These are phyloP conservation scores for Pseudoneurospora amorphoporcata DNA, from an alignment of 495 filamentous ascomycete species.

Conservation along the genomic window DNA sequence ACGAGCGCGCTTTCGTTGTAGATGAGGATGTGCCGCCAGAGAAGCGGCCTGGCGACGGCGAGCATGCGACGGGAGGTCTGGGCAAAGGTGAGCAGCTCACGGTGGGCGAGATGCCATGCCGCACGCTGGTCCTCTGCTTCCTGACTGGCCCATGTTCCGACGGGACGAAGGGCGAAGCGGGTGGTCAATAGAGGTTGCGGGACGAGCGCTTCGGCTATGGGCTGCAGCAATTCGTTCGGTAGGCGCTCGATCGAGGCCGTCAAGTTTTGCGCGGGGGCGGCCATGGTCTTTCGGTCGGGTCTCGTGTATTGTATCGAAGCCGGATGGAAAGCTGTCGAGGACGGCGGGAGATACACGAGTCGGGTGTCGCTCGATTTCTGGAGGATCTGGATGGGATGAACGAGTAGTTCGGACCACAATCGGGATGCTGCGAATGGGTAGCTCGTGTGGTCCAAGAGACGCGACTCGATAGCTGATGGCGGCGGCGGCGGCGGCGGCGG, in stretches of 20 bases:
- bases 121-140: slow-evolving; percentile 22
- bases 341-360: background rate
- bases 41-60: slow-evolving; percentile 19
- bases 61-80: slow-evolving; percentile 23
- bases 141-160: slow-evolving; percentile 24
- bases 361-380: background rate
- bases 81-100: slow-evolving; percentile 16
- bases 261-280: background rate
- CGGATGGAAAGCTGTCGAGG: background rate
- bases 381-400: background rate
- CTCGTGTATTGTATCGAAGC: background rate
- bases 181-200: slow-evolving; percentile 18
- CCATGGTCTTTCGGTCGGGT: background rate
- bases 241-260: slow-evolving; percentile 13
- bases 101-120: slow-evolving; percentile 16
- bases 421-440: background rate
- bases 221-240: slow-evolving; percentile 20
- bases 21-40: slow-evolving; percentile 24
- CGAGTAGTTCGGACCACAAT: background rate
- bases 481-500: background rate
- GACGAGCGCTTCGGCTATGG: slow-evolving; percentile 19
- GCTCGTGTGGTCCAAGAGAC: background rate
- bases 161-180: slow-evolving; percentile 19
- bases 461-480: background rate
- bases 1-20: slow-evolving; percentile 13